Base-by-base conservation (phyloP, 2,329 filamentous ascomycete species). In the Pestalotiopsis sp. region DNA sequence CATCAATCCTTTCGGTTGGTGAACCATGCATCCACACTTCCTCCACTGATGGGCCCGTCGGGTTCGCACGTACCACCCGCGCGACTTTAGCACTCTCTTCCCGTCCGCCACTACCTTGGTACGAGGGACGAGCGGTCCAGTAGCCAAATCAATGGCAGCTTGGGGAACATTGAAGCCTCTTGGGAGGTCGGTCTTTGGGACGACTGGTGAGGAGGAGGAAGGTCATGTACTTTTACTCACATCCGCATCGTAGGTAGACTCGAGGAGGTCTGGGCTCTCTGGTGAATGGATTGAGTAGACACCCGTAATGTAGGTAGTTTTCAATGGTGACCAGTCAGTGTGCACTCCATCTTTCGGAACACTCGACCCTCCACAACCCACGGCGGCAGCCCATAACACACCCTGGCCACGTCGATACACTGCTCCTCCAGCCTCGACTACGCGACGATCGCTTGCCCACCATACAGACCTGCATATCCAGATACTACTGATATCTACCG, bases 41-140 rank as follows among this genome's bases (percentile, higher is more conserved):
- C 23, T 62, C 25, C 25, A 39, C 59, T 62, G 59, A 39, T 62
- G 59, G 27, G 25, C 59, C 31, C 27, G n/a, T 20, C 25, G 59
- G 59, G 59, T 27, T 36, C 59, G 59, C 31, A 62, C 59, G 59
- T 38, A 62, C 59, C 59, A 62, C 59, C 59, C 59, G 58, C 58
- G 36, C 58, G 59, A 36, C 17, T 36, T 62, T 62, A 62, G 59
- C 59, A 62, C 59, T 20, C 31, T 39, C 59, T 62, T 62, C 59
- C 59, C 59, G 59, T 31, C 59, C 45, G 45, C 45, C 45, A 52
- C 45, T 52, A 52, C 45, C 45, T 52, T 52, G 36, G 25, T 62
- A 62, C 59, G 59, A 39, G 59, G 36, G 27, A 62, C 59, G 25
- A 62, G 59, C 36, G 59, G 59, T 36, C 59, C 31, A 36, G 57